phyloP scores from a whole-genome alignment of 495 filamentous ascomycete genomes.

The Hamigera avellanea region DNA sequence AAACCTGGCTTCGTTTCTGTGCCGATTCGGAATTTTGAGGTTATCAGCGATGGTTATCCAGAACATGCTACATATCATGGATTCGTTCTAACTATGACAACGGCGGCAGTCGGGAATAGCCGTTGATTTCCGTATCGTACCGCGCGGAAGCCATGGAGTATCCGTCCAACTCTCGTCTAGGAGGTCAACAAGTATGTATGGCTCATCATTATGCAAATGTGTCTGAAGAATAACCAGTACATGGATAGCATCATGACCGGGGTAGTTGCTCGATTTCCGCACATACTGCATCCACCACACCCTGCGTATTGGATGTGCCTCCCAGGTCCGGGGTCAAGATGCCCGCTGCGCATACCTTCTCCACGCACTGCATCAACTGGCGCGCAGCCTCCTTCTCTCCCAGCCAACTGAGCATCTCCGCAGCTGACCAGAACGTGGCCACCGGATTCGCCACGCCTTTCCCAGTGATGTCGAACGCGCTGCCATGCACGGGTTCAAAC shows the following conservation, averaged over 20 bases:
- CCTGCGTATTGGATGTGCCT: conserved; percentile 35
- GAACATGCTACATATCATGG: too few species aligned
- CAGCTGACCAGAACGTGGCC: conserved; percentile 51
- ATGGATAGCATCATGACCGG: not conserved
- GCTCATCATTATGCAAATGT: too few species aligned
- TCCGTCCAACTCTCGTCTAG: too few species aligned
- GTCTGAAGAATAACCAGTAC: not conserved
- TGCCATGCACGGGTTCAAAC: conserved; percentile 52
- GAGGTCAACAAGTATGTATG: too few species aligned
- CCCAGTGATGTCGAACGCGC: conserved; percentile 54
- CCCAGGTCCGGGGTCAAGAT: conserved; percentile 46
- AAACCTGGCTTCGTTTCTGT: too few species aligned
- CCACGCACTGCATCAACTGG: conserved; percentile 40
- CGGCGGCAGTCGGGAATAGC: too few species aligned
- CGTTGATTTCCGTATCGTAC: too few species aligned
- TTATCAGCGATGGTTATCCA: too few species aligned
- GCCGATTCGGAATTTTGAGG: too few species aligned
- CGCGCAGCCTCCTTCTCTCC: conserved; percentile 40
- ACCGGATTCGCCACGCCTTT: conserved; percentile 56
- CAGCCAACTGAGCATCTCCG: conserved; percentile 53
- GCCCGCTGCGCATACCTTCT: conserved; percentile 40
- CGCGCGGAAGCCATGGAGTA: too few species aligned
- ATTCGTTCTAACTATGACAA: too few species aligned
- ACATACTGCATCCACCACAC: conserved; percentile 46
- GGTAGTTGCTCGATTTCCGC: conserved; percentile 40